Evolutionary conservation across 345 rosid genomes (phyloP), one percentile per base, ranked within the genome.

Genomic region (Bruguiera sexangula): DNA sequence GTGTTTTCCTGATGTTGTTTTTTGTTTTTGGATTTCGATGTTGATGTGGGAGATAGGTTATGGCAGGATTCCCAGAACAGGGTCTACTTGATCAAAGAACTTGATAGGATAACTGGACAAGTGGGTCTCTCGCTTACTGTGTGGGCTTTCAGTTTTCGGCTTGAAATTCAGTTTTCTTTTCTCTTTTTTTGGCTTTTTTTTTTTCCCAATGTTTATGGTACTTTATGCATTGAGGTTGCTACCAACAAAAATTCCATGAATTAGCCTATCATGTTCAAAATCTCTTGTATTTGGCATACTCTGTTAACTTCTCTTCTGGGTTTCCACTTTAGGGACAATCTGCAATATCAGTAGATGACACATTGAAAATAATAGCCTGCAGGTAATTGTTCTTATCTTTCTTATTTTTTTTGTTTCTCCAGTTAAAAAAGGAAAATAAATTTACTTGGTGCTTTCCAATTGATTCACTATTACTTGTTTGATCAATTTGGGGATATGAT

Each of bases 311-410:
- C 5, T 6, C 8, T 26, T 10, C 4, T 60, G 76, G 32, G 8
- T 51, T 65, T 46, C 46, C 13, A 19, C 39, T 60, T 62, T 50
- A 76, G 75, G 79, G 79, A 16, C 75, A 62, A 66, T 61, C 75
- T 71, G 79, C 79, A 19, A 71, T 76, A 36, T 76, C 79, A 20
- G 75, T 76, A 54, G 79, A 76, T 53, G 79, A 76, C 71, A 76
- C 79, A 26, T 46, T 76, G 65, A 76, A 76, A 64, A 76, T 76
- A 55, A 76, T 76, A 53, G 72, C 72, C 50, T 76, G 79, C 79
- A 76, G 79, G 79, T 76, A 48, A 62, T 56, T 56, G 16, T 56
- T 56, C 2, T 56, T 56, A 21, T 24, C 29, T 4, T 53, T 63
- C 24, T 29, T 50, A 2, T 22, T 4, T 52, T 69, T 26, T 27